phyloP scores from a whole-genome alignment of 768 basidiomycete genomes.

The Pleurotus cornucopiae region DNA sequence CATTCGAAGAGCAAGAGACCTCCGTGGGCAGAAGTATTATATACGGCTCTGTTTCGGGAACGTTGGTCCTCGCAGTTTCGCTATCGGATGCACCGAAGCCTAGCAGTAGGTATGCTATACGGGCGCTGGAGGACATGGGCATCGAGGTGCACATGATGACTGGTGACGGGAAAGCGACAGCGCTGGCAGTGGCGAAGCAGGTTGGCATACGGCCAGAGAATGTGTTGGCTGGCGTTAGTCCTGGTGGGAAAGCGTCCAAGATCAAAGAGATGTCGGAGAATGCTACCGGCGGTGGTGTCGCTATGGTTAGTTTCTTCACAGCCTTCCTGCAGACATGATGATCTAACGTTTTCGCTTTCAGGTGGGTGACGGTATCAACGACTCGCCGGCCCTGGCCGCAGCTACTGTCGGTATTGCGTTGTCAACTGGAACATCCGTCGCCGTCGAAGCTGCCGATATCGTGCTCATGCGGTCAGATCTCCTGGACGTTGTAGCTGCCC shows the following conservation, averaged over 20 bases:
- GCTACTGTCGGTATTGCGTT: slow-evolving; percentile 96
- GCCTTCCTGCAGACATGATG: too few relatives aligned
- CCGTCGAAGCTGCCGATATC: slow-evolving; percentile 96
- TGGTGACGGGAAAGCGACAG: slow-evolving; percentile 85
- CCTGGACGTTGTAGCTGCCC: slow-evolving; percentile 94
- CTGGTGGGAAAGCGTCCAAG: slow-evolving; percentile 89
- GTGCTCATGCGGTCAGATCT: slow-evolving; percentile 97
- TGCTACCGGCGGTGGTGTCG: slow-evolving; percentile 62
- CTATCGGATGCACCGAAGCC: slow-evolving; percentile 85
- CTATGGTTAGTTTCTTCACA: slow-evolving; percentile 63
- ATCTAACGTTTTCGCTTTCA: slow-evolving; percentile 21
- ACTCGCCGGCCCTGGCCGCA: slow-evolving; percentile 94
- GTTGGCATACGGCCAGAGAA: slow-evolving; percentile 81
- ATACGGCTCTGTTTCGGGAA: slow-evolving; percentile 65
- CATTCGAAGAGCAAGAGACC: slow-evolving; percentile 71
- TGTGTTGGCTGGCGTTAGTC: slow-evolving; percentile 92
- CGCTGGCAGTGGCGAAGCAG: slow-evolving; percentile 82
- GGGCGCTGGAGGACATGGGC: slow-evolving; percentile 81
- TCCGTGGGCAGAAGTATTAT: slow-evolving; percentile 79
- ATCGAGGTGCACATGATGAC: slow-evolving; percentile 93
- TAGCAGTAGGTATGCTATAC: slow-evolving; percentile 79
- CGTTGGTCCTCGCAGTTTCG: slow-evolving; percentile 76
- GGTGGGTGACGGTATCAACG: slow-evolving; percentile 99
- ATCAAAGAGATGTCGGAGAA: slow-evolving; percentile 77
- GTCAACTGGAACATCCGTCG: slow-evolving; percentile 93